Percentiles rank a stretch among this genome's conserved stretches.
Evolutionary conservation across 2,329 filamentous ascomycete species (phyloP).

Genomic region (Penicillium italicum): DNA sequence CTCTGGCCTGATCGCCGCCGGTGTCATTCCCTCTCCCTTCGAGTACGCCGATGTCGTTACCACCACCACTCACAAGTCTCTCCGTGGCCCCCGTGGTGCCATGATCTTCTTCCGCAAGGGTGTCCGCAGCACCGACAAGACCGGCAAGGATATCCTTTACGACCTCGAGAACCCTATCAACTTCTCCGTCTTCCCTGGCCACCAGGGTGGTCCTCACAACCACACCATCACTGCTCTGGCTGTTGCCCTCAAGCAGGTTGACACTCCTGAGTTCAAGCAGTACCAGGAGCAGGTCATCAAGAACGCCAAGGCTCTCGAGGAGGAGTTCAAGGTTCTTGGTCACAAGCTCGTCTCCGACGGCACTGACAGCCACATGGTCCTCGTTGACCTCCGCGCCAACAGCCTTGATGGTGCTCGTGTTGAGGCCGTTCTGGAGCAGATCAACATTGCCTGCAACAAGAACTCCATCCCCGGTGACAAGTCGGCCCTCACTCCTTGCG

Average conservation of each 20-base stretch:
- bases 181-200: slow-evolving; percentile 92
- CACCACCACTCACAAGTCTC: slow-evolving; percentile 95
- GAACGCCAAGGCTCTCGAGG: slow-evolving; percentile 85
- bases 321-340: slow-evolving; percentile 64
- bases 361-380: slow-evolving; percentile 94
- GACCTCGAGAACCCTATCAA: slow-evolving; percentile 93
- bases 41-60: slow-evolving; percentile 89
- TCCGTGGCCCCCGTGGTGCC: slow-evolving; percentile 89
- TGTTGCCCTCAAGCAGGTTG: slow-evolving; percentile 91
- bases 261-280: slow-evolving; percentile 80
- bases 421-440: slow-evolving; percentile 92
- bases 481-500: slow-evolving; percentile 88
- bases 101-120: slow-evolving; percentile 99
- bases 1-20: slow-evolving; percentile 86
- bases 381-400: slow-evolving; percentile 86
- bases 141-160: slow-evolving; percentile 79
- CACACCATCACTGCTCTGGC: slow-evolving; percentile 96
- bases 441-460: slow-evolving; percentile 99
- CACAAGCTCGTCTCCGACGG: slow-evolving; percentile 91
- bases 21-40: slow-evolving; percentile 87
- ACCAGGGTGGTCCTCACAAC: slow-evolving; percentile 97
- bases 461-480: slow-evolving; percentile 98
- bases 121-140: slow-evolving; percentile 80
- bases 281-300: slow-evolving; percentile 88
- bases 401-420: slow-evolving; percentile 86